A percentile compares a stretch with the other conserved stretches of the same genome.
phyloP scores from a whole-genome alignment of 2,329 filamentous ascomycete species.

The Bipolaris sorokiniana region DNA sequence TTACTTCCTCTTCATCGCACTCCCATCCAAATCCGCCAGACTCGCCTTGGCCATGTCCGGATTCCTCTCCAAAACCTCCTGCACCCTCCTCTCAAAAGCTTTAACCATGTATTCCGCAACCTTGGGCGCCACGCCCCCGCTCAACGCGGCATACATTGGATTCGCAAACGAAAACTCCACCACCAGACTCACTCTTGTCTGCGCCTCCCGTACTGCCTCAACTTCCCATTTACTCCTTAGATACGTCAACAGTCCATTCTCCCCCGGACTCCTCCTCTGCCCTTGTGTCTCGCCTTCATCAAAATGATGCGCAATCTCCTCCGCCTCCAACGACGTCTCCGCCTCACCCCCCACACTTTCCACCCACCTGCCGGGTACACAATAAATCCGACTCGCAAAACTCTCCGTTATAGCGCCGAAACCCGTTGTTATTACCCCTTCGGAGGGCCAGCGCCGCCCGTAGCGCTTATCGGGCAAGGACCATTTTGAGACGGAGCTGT shows the following conservation, averaged over 20 bases:
- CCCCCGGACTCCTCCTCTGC: slow-evolving; percentile 10
- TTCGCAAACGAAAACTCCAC: slow-evolving; percentile 87
- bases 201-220: slow-evolving; percentile 51
- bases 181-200: slow-evolving; percentile 75
- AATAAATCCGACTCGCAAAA: slow-evolving; percentile 81
- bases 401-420: slow-evolving; percentile 84
- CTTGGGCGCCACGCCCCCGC: slow-evolving; percentile 79
- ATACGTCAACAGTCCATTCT: slow-evolving; percentile 64
- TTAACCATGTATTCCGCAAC: slow-evolving; percentile 88
- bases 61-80: slow-evolving; percentile 54
- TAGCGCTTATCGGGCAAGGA: slow-evolving; percentile 59
- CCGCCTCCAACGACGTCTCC: slow-evolving; percentile 52
- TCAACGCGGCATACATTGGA: slow-evolving; percentile 84
- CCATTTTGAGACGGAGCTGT: slow-evolving; percentile 77
- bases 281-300: slow-evolving; percentile 24
- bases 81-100: slow-evolving; percentile 85
- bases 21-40: slow-evolving; percentile 38
- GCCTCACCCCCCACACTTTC: slow-evolving; percentile 75
- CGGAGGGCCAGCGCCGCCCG: slow-evolving; percentile 68
- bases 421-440: slow-evolving; percentile 81
- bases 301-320: slow-evolving; percentile 53
- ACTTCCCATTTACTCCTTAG: slow-evolving; percentile 74
- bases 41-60: slow-evolving; percentile 29
- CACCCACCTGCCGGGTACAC: slow-evolving; percentile 73
- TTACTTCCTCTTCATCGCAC: slow-evolving; percentile 25